A percentile compares a stretch with the other conserved stretches of the same genome.
phyloP scores from a whole-genome alignment of 768 basidiomycete species.

The Amanita pallidorosea region DNA sequence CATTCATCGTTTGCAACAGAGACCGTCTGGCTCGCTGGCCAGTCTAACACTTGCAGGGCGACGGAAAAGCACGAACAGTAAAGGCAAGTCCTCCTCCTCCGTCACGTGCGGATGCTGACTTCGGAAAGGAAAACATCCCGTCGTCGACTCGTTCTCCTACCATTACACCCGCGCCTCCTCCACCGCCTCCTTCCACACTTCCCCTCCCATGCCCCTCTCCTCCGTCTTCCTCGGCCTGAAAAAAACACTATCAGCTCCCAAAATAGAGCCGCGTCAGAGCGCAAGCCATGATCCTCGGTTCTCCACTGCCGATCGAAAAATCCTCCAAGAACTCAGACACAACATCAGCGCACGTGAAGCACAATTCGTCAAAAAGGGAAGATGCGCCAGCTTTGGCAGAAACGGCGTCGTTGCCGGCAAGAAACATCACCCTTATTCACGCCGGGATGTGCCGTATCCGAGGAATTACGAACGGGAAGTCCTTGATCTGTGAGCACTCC shows the following conservation, averaged over 20 bases:
- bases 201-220: conserved; percentile 4
- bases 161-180: background rate
- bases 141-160: conserved; percentile 1
- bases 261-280: conserved; percentile 4
- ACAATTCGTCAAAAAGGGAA: conserved; percentile 45
- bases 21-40: conserved; percentile 17
- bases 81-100: conserved; percentile 9
- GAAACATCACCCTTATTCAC: conserved; percentile 44
- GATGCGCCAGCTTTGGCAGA: conserved; percentile 18
- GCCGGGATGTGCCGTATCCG: conserved; percentile 55
- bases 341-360: conserved; percentile 40
- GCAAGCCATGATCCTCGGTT: conserved; percentile 24
- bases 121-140: background rate
- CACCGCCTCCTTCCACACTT: conserved; percentile 4
- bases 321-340: conserved; percentile 44
- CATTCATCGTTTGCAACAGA: conserved; percentile 12
- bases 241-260: conserved; percentile 6
- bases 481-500: conserved; percentile 50
- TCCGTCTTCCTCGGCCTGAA: conserved; percentile 2
- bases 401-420: conserved; percentile 25
- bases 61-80: conserved; percentile 23
- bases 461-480: conserved; percentile 52
- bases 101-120: conserved; percentile 2
- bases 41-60: conserved; percentile 19
- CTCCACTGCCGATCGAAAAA: conserved; percentile 52